These are phyloP conservation scores for Ustilago cynodontis DNA, from an alignment of 1,284 basidiomycete species.

Conservation along the genomic window DNA sequence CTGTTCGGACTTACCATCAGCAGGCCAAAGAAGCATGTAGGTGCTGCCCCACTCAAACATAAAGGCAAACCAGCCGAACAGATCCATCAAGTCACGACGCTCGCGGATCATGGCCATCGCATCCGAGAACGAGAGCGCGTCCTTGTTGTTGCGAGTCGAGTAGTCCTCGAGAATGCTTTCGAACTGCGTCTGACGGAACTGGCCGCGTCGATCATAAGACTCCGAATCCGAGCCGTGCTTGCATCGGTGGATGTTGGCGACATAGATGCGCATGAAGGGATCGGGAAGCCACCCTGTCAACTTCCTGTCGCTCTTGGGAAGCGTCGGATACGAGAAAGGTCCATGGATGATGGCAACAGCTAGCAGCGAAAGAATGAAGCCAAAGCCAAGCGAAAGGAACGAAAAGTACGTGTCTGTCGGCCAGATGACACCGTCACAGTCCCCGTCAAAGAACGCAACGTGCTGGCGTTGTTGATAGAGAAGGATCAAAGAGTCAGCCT, in stretches of 20 bases:
- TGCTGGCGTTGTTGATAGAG: constrained; percentile 58
- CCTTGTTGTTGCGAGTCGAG: constrained; percentile 46
- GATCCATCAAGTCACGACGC: constrained; percentile 52
- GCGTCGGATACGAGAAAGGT: constrained; percentile 56
- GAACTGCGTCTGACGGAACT: constrained; percentile 46
- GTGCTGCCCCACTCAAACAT: constrained; percentile 56
- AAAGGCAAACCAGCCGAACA: constrained; percentile 56
- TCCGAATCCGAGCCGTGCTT: constrained; percentile 74
- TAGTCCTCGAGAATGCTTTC: constrained; percentile 51
- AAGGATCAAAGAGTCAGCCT: not conserved
- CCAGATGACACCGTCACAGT: constrained; percentile 74
- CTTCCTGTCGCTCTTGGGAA: constrained; percentile 34
- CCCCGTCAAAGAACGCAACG: constrained; percentile 74
- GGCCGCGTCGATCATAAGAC: constrained; percentile 70
- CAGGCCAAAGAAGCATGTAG: constrained; percentile 57
- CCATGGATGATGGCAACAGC: constrained; percentile 71
- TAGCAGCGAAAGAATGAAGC: constrained; percentile 71
- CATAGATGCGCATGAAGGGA: constrained; percentile 72
- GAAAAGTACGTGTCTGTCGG: constrained; percentile 75
- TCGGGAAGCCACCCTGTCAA: constrained; percentile 65
- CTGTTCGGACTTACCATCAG: constrained; percentile 37
- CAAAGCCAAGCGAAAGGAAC: constrained; percentile 72
- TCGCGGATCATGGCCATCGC: constrained; percentile 49
- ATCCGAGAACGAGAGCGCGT: constrained; percentile 52
- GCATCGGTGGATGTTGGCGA: constrained; percentile 71